A percentile compares a stretch with the other conserved stretches of the same genome.
These are phyloP conservation scores for Haplosporangium sp. DNA, from an alignment of 371 early-diverging fungal genomes.

Conservation along the genomic window DNA sequence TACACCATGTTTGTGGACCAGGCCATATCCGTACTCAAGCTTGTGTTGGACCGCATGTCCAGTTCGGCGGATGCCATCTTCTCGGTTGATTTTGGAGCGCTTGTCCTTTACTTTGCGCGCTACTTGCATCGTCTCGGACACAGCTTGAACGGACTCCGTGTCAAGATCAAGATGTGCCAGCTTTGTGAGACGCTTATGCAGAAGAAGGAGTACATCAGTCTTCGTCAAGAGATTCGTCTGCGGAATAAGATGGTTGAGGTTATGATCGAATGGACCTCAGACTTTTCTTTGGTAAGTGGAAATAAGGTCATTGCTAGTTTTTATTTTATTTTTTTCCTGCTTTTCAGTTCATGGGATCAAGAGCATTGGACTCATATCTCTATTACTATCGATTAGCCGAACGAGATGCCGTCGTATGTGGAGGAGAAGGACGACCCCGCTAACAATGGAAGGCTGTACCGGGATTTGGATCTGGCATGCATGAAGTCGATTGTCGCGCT, in stretches of 20 bases:
- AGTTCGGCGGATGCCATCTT: conserved; percentile 74
- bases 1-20: conserved; percentile 92
- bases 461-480: conserved; percentile 85
- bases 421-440: conserved; percentile 49
- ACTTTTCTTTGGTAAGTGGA: conserved; percentile 68
- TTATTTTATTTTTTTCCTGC: background rate
- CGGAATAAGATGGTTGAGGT: conserved; percentile 86
- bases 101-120: conserved; percentile 81
- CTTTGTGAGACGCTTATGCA: conserved; percentile 83
- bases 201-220: conserved; percentile 81
- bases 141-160: conserved; percentile 73
- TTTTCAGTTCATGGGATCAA: background rate
- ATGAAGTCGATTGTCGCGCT: conserved; percentile 87
- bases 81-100: conserved; percentile 83
- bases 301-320: background rate
- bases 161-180: conserved; percentile 89
- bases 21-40: conserved; percentile 85
- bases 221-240: conserved; percentile 89
- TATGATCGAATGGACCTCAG: conserved; percentile 91
- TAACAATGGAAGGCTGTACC: conserved; percentile 61
- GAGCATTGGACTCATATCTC: background rate
- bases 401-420: conserved; percentile 42
- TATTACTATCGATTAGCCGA: conserved; percentile 19
- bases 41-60: conserved; percentile 86
- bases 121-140: conserved; percentile 83